A percentile compares a stretch with the other conserved stretches of the same genome.
Conservation (phyloP, 1,284 basidiomycete genomes). For the Phylloporus sp. region DNA sequence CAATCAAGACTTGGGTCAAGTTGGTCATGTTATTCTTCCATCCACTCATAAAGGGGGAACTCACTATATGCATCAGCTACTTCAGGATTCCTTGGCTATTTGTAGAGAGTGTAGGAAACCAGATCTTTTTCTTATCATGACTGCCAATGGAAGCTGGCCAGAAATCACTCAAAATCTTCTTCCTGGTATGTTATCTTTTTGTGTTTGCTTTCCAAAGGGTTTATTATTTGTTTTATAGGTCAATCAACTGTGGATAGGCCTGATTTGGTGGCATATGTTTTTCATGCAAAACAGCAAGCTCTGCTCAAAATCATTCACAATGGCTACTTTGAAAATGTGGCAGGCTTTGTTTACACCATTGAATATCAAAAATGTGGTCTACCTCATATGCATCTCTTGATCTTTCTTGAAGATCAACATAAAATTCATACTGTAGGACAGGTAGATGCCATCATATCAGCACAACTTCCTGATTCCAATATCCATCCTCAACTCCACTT, state of each 20-base stretch:
- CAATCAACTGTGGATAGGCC: slow-evolving; percentile 47
- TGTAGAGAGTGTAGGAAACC: background rate
- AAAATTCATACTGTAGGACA: background rate
- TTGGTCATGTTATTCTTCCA: no score
- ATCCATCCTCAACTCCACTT: slow-evolving; percentile 4
- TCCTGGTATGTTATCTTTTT: background rate
- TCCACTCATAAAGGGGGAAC: no score
- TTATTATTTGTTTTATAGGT: slow-evolving; percentile 1
- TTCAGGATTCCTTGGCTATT: background rate
- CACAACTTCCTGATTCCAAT: slow-evolving; percentile 3
- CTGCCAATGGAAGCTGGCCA: background rate
- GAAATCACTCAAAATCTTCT: background rate
- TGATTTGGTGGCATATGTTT: no score
- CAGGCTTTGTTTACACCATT: slow-evolving; percentile 19
- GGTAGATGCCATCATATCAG: slow-evolving; percentile 12
- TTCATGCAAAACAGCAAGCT: no score
- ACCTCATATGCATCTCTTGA: no score
- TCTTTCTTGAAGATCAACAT: no score
- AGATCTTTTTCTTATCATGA: background rate
- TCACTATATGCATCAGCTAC: no score
- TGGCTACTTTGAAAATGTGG: slow-evolving; percentile 14
- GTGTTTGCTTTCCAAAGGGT: no score
- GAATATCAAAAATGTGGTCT: no score
- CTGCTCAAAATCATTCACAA: slow-evolving; percentile 27
- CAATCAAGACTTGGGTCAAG: slow-evolving; percentile 2